Evolutionary conservation across 2,329 filamentous ascomycete genomes (phyloP), one percentile per base, ranked within the genome.

Genomic region (Onygenales sp.): DNA sequence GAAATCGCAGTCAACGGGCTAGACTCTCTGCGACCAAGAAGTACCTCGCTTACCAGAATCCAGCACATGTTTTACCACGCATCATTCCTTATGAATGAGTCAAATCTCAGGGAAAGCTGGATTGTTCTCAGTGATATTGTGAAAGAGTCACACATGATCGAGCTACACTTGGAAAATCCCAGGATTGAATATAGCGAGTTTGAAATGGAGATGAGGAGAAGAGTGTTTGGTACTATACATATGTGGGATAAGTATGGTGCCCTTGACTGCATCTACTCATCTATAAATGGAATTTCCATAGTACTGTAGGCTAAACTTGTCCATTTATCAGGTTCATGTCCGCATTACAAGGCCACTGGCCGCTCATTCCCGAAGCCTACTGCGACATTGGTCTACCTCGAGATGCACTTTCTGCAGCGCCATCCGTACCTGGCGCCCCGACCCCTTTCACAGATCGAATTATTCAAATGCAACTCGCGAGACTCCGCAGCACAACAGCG

Each of bases 201-300:
- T 17, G 47, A 49, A 49, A 49, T 49, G 47, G 47, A 49, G 41
- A 49, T 49, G 47, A 39, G 47, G 11, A 49, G 21, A 27, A 35
- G 47, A 41, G 32, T 49, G 14, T 49, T 49, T 14, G 47, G 47
- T 32, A 49, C 47, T 5, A 42, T 49, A 3, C 32, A 49, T n/a
- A 49, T 49, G 47, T 49, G 47, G 47, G 47, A 49, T 49, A 49
- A 33, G 47, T 49, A 49, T 49, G 47, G 21, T 27, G 13, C 47
- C n/a, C 21, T 14, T 49, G n/a, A 36, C 9, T 31, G 11, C 11
- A 36, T 21, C 13, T 14, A 17, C 8, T 13, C 2, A 7, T n/a
- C 10, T 2, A 14, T 39, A 46, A 11, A 17, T 10, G 11, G 11
- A 49, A 10, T 5, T 13, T 14, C 21, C 36, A 27, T 21, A 2